phyloP scores from a whole-genome alignment of 1,284 basidiomycete genomes.

The Sporisorium reilianum region DNA sequence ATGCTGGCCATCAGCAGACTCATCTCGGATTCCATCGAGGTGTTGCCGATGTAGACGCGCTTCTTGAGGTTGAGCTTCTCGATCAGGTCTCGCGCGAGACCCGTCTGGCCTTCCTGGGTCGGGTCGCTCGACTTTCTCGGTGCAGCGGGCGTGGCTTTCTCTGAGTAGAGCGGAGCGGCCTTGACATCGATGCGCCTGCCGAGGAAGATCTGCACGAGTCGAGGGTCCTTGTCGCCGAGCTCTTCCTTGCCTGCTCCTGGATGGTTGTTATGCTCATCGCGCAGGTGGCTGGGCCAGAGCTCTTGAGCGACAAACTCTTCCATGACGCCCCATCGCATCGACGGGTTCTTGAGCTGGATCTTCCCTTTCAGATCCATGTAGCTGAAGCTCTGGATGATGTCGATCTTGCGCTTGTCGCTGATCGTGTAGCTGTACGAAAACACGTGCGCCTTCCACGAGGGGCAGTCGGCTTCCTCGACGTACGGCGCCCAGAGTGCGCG shows the following conservation, averaged over 20 bases:
- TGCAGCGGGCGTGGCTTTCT: constrained; percentile 12
- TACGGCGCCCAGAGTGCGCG: constrained; percentile 30
- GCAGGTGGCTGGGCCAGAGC: constrained; percentile 40
- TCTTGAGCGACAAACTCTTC: constrained; percentile 81
- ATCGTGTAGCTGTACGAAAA: constrained; percentile 60
- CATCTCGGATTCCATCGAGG: constrained; percentile 96
- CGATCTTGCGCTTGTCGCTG: constrained; percentile 37
- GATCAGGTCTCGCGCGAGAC: constrained; percentile 63
- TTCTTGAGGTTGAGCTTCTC: constrained; percentile 81
- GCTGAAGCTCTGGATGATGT: constrained; percentile 82
- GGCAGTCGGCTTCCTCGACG: constrained; percentile 27
- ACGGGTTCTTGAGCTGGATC: constrained; percentile 85
- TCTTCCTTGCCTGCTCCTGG: constrained; percentile 47
- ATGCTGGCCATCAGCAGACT: constrained; percentile 96
- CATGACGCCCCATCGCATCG: constrained; percentile 82
- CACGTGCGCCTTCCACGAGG: constrained; percentile 63
- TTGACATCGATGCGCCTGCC: constrained; percentile 50
- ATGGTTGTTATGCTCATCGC: constrained; percentile 41
- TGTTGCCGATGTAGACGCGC: constrained; percentile 88
- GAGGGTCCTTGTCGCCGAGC: constrained; percentile 53
- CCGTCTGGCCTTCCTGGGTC: constrained; percentile 45
- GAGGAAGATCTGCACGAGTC: constrained; percentile 59
- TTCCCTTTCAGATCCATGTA: constrained; percentile 87
- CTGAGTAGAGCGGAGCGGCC: constrained; percentile 24
- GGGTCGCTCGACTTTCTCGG: constrained; percentile 51